Evolutionary conservation across 1,139 yeast species (phyloP), one percentile per base, ranked within the genome.

Genomic region (Barnettozyma hawaiiensis): DNA sequence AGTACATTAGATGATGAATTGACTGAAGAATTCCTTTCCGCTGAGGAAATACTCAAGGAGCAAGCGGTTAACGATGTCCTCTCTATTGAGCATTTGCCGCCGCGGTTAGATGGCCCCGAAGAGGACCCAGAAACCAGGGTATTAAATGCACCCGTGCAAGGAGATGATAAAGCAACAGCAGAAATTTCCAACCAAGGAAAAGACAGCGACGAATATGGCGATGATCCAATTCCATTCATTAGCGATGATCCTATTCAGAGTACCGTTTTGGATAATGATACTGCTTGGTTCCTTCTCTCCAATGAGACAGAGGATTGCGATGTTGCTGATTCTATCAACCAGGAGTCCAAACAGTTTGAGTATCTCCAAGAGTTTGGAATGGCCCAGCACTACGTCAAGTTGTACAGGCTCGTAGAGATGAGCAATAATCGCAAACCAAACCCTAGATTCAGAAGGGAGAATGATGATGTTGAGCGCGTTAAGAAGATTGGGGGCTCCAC

Each of bases 241-340:
- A 27, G 21, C 7, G 49, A 44, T 24, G 26, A 45, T 18, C 20
- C 19, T 8, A 41, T 36, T 27, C 47, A 45, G 7, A 48, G 46
- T n/a, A 8, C 7, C 8, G 11, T 40, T 1, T 12, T 50, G 23
- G 51, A 49, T 35, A 43, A 52, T 36, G 45, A 41, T 15, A 6
- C 43, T 2, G 50, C 47, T 9, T 41, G 48, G 45, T 29, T 42
- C 2, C 11, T 49, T 26, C 24, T 47, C 2, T 48, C 46, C 18
- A 21, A 31, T 5, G 44, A 40, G 37, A 37, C 43, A 5, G 37
- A 37, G 15, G 19, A 43, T 3, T 42, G 43, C 22, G 28, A 34
- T 14, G 5, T 12, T n/a, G 23, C 21, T 19, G 37, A 29, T 20
- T 27, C 37, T 19, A 31, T 24, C 14, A 15, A 24, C 6, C 15